phyloP scores from a whole-genome alignment of 768 basidiomycete genomes.

The Leccinum pellstonianum region DNA sequence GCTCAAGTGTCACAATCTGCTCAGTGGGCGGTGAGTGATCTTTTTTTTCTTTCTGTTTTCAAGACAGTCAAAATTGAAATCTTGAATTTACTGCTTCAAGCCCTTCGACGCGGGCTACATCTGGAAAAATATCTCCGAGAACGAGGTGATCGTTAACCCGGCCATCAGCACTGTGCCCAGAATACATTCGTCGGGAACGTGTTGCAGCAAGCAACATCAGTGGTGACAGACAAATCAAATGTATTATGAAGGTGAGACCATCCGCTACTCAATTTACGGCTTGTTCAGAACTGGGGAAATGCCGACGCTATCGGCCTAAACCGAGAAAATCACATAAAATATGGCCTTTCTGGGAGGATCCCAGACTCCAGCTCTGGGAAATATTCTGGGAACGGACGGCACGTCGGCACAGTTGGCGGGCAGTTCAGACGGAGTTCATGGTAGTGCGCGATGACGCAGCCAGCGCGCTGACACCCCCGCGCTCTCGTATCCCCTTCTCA shows the following conservation, averaged over 20 bases:
- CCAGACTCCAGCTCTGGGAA: too few species aligned
- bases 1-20: conserved; percentile 80
- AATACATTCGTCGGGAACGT: conserved; percentile 69
- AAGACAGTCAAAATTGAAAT: background rate
- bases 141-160: conserved; percentile 56
- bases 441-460: too few species aligned
- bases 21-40: conserved; percentile 69
- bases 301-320: too few species aligned
- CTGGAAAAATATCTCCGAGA: conserved; percentile 62
- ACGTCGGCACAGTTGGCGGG: too few species aligned
- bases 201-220: conserved; percentile 79
- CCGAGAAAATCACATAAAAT: too few species aligned
- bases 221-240: conserved; percentile 64
- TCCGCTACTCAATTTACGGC: conserved; percentile 74
- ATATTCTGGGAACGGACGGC: too few species aligned
- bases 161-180: conserved; percentile 42
- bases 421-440: too few species aligned
- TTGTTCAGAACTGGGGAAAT: too few species aligned
- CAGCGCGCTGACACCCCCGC: too few species aligned
- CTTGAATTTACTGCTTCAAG: conserved; percentile 30
- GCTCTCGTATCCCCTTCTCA: too few species aligned
- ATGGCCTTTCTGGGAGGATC: too few species aligned
- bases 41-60: conserved; percentile 1
- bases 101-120: conserved; percentile 75
- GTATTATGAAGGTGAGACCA: conserved; percentile 64